A percentile compares a stretch with the other conserved stretches of the same genome.
phyloP scores from a whole-genome alignment of 805 yeast species.

The Suhomyces sp. region DNA sequence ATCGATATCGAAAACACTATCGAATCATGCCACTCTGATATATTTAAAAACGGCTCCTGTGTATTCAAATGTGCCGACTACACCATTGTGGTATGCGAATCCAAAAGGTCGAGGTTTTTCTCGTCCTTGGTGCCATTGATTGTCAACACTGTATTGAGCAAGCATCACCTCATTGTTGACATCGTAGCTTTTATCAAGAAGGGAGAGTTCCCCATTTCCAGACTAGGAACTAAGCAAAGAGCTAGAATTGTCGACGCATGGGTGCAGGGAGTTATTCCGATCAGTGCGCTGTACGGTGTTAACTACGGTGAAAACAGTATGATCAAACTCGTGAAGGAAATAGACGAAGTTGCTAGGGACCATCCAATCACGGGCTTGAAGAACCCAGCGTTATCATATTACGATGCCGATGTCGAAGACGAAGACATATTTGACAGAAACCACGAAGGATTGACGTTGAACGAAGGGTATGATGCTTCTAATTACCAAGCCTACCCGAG shows the following conservation, averaged over 20 bases:
- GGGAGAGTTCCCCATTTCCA: constrained; percentile 62
- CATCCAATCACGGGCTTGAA: constrained; percentile 38
- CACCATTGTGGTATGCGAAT: constrained; percentile 71
- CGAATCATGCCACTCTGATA: constrained; percentile 50
- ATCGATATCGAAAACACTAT: constrained; percentile 65
- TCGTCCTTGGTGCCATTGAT: constrained; percentile 82
- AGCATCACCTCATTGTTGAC: constrained; percentile 80
- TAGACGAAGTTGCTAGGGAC: constrained; percentile 41
- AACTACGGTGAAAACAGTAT: constrained; percentile 67
- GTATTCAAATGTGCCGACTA: constrained; percentile 81
- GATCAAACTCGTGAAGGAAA: constrained; percentile 55
- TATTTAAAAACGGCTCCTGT: constrained; percentile 56
- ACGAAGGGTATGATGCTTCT: constrained; percentile 12
- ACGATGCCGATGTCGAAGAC: constrained; percentile 25
- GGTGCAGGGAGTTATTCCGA: constrained; percentile 46
- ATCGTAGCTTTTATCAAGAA: constrained; percentile 73
- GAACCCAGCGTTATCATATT: constrained; percentile 42
- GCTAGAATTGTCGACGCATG: constrained; percentile 58
- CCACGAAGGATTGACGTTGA: constrained; percentile 31
- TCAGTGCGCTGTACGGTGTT: constrained; percentile 43
- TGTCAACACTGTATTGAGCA: constrained; percentile 71
- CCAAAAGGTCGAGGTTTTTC: constrained; percentile 45
- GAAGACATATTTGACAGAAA: constrained; percentile 29
- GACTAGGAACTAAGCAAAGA: constrained; percentile 76
- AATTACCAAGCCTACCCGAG: background rate